Evolutionary conservation across 768 basidiomycete species (phyloP).

Genomic region (Boletellus ananas): DNA sequence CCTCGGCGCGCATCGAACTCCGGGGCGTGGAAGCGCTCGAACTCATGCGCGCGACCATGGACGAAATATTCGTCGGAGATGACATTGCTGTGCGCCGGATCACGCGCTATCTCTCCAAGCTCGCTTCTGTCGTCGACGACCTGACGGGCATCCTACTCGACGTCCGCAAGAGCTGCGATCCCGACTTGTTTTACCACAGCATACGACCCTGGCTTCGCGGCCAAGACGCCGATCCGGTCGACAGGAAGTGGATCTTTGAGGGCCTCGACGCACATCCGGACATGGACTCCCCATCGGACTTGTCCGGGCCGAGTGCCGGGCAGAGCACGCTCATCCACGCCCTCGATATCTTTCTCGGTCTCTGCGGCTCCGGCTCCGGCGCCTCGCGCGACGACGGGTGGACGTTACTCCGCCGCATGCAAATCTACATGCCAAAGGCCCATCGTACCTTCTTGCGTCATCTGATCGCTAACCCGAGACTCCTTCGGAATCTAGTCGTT

Average conservation of each 20-base stretch:
- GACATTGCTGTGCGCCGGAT: constrained; percentile 60
- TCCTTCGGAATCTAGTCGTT: constrained; percentile 48
- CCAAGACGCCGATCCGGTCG: constrained; percentile 47
- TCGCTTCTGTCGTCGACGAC: constrained; percentile 62
- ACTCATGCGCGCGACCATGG: constrained; percentile 80
- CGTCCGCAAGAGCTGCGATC: constrained; percentile 69
- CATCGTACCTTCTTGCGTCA: constrained; percentile 77
- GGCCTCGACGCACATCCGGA: constrained; percentile 49
- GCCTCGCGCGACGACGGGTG: constrained; percentile 12
- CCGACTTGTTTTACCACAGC: constrained; percentile 64
- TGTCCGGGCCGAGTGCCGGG: constrained; percentile 79
- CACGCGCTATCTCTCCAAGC: constrained; percentile 57
- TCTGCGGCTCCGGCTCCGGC: constrained; percentile 33
- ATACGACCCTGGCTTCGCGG: constrained; percentile 84
- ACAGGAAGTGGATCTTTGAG: constrained; percentile 55
- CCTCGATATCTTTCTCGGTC: constrained; percentile 67
- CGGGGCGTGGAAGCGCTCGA: constrained; percentile 80
- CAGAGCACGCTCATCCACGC: constrained; percentile 77
- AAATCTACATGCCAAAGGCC: constrained; percentile 77
- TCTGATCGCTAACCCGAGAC: constrained; percentile 55
- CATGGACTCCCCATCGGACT: constrained; percentile 44
- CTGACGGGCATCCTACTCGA: constrained; percentile 56
- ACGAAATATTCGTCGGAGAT: constrained; percentile 82
- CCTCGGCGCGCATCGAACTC: constrained; percentile 83
- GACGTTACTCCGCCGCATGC: constrained; percentile 68